phyloP scores from a whole-genome alignment of 2,329 filamentous ascomycete genomes.

The Alternaria panax region DNA sequence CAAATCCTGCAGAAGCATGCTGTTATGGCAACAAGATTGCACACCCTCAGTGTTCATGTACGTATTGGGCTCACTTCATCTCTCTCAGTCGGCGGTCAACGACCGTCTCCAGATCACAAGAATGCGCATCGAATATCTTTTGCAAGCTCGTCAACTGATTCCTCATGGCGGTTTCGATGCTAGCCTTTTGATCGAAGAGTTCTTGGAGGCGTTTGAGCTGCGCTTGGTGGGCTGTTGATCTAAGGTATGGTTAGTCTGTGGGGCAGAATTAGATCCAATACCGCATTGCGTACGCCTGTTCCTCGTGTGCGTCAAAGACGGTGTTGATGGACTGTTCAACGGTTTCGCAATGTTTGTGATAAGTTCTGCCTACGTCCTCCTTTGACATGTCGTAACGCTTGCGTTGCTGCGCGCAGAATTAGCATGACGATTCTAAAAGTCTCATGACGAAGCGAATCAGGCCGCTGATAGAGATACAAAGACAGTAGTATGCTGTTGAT shows the following conservation, averaged over 20 bases:
- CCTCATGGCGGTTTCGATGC: constrained; percentile 37
- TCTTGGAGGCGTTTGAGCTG: constrained; percentile 34
- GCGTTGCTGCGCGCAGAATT: constrained; percentile 29
- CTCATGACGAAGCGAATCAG: not conserved
- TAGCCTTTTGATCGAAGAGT: constrained; percentile 32
- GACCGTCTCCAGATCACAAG: constrained; percentile 32
- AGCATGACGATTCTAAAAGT: not conserved
- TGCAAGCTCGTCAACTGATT: constrained; percentile 25
- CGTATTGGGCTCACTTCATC: constrained; percentile 21
- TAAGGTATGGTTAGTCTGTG: constrained; percentile 16
- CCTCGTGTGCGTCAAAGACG: constrained; percentile 36
- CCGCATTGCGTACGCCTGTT: constrained; percentile 37
- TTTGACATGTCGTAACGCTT: constrained; percentile 33
- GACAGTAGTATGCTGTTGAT: not conserved
- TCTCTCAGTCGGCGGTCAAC: constrained; percentile 29
- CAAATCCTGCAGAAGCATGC: not conserved
- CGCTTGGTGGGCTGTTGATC: constrained; percentile 28
- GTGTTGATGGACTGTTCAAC: constrained; percentile 28
- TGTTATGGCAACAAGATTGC: not conserved
- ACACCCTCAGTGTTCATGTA: not conserved
- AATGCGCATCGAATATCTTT: constrained; percentile 30
- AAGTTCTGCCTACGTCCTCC: constrained; percentile 28
- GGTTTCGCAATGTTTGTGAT: constrained; percentile 17
- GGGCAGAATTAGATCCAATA: not conserved
- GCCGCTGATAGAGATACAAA: not conserved